Evolutionary conservation across 163 green algal species (phyloP).

Genomic region (Coccomyxa subellipsoidea): DNA sequence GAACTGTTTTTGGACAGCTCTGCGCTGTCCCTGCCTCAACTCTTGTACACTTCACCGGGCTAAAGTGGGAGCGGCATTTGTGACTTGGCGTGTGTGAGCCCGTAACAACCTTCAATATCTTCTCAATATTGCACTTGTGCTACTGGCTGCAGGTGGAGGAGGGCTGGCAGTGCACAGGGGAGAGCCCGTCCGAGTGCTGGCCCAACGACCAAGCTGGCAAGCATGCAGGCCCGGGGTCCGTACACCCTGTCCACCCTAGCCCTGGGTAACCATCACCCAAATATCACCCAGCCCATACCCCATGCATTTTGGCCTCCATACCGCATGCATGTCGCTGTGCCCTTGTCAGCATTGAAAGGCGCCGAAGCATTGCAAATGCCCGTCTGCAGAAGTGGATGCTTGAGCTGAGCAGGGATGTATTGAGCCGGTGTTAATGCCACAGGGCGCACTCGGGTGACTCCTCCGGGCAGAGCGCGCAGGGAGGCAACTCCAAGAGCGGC

Average conservation of each 20-base stretch:
- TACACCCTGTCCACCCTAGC: background rate
- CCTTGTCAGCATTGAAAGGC: no score
- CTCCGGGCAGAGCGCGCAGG: background rate
- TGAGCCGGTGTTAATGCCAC: background rate
- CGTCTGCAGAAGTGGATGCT: no score
- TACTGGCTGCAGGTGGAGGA: constrained; percentile 16
- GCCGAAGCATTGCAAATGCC: no score
- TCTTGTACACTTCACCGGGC: background rate
- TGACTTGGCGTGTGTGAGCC: background rate
- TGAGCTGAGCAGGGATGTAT: background rate
- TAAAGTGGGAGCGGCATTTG: background rate
- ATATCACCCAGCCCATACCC: no score
- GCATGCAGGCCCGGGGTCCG: background rate
- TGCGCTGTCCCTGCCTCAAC: no score
- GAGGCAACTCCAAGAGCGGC: background rate
- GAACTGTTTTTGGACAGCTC: no score
- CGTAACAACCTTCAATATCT: background rate
- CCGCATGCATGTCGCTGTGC: no score
- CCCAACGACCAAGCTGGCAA: background rate
- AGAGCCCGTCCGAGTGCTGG: constrained; percentile 35
- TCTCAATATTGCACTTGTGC: background rate
- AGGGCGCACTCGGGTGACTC: background rate
- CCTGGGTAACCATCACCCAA: background rate
- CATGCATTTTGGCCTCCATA: no score
- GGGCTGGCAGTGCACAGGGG: constrained; percentile 35